Conservation (phyloP, 1,284 basidiomycete species). For the Cryptococcus floricola region DNA sequence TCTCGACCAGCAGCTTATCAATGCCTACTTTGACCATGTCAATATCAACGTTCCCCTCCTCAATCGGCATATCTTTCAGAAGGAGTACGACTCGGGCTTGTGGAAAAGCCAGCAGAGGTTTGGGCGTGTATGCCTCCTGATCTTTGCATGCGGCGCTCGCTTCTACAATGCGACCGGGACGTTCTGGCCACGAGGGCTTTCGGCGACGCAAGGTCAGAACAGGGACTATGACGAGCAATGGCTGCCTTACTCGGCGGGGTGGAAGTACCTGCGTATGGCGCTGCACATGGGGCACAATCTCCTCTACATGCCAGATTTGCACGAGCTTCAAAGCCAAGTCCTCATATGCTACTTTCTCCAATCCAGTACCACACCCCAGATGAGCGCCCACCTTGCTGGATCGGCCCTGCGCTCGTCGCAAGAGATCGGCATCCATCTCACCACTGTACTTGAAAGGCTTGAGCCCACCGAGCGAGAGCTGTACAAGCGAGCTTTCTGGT, state of each 20-base stretch:
- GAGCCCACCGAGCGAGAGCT: constrained; percentile 58
- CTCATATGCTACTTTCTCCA: constrained; percentile 51
- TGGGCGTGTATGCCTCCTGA: constrained; percentile 64
- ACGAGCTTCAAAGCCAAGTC: constrained; percentile 65
- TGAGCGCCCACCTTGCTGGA: constrained; percentile 67
- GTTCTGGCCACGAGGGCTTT: constrained; percentile 47
- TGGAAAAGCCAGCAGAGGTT: constrained; percentile 62
- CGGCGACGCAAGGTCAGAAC: constrained; percentile 39
- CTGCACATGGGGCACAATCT: constrained; percentile 55
- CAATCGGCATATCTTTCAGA: constrained; percentile 70
- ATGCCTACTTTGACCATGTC: constrained; percentile 63
- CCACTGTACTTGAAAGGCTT: constrained; percentile 32
- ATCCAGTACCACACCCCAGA: constrained; percentile 63
- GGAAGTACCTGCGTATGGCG: constrained; percentile 69
- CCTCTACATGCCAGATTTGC: constrained; percentile 59
- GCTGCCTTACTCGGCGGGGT: constrained; percentile 59
- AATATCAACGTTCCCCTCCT: constrained; percentile 68
- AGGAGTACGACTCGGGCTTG: constrained; percentile 57
- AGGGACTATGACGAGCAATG: constrained; percentile 35
- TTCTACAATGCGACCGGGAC: constrained; percentile 64
- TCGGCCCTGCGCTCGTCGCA: constrained; percentile 63
- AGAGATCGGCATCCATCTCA: constrained; percentile 48
- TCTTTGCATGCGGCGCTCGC: constrained; percentile 70
- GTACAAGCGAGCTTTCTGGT: constrained; percentile 79
- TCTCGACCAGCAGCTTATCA: constrained; percentile 60